A percentile compares a stretch with the other conserved stretches of the same genome.
phyloP scores from a whole-genome alignment of 129 eudicot genomes.

The Ambrosia trifida region DNA sequence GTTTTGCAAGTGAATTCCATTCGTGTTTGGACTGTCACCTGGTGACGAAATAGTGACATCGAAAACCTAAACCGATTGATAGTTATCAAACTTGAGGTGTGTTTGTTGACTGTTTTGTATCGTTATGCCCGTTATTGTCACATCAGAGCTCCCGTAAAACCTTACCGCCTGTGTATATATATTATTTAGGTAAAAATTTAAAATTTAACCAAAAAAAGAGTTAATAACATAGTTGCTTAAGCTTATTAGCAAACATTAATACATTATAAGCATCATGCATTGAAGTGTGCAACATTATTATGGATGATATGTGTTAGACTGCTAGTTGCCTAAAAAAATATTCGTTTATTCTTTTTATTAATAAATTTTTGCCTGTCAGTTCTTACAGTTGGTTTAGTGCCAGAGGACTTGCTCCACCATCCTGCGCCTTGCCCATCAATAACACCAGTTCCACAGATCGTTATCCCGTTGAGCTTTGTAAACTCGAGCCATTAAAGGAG shows the following conservation, averaged over 20 bases:
- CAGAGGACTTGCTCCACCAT: conserved; percentile 55
- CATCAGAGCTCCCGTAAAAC: conserved; percentile 55
- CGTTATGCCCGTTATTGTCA: conserved; percentile 60
- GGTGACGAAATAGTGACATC: conserved; percentile 59
- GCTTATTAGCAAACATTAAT: neutral
- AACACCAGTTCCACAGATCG: conserved; percentile 56
- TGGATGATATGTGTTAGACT: too few species aligned
- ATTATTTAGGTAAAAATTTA: too few species aligned
- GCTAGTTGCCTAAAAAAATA: too few species aligned
- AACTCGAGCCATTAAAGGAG: conserved; percentile 60
- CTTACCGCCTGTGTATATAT: conserved; percentile 57
- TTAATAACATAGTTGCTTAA: too few species aligned
- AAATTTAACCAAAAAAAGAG: too few species aligned
- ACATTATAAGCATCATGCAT: neutral
- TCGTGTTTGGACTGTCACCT: conserved; percentile 76
- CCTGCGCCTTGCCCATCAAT: conserved; percentile 73
- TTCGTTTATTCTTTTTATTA: too few species aligned
- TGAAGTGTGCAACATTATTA: neutral
- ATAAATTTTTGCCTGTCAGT: too few species aligned
- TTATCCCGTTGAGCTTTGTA: conserved; percentile 46
- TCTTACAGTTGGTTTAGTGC: conserved; percentile 64
- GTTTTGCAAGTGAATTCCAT: conserved; percentile 83
- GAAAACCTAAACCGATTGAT: conserved; percentile 54
- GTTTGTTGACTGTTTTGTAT: conserved; percentile 69
- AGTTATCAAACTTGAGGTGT: conserved; percentile 69